phyloP scores from a whole-genome alignment of 2,329 filamentous ascomycete species.

The Zelopaecilomyces penicillatus region DNA sequence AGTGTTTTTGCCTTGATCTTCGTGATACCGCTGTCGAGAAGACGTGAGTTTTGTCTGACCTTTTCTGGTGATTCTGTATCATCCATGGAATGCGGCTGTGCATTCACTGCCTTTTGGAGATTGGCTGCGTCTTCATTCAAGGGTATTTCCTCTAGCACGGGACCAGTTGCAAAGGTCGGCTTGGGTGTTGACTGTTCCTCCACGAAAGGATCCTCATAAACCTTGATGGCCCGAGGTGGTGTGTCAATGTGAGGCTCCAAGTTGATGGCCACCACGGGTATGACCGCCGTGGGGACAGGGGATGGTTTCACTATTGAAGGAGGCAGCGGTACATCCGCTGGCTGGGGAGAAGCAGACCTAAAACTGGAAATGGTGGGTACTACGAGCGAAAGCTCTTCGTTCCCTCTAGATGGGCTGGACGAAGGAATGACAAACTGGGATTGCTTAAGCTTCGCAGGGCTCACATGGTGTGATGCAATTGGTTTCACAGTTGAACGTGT shows the following conservation, averaged over 20 bases:
- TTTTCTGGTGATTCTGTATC: constrained; percentile 36
- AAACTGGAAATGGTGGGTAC: constrained; percentile 38
- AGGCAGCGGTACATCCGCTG: constrained; percentile 8
- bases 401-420: constrained; percentile 37
- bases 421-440: constrained; percentile 20
- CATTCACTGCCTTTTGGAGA: constrained; percentile 18
- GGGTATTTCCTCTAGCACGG: constrained; percentile 52
- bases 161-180: constrained; percentile 31
- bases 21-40: constrained; percentile 66
- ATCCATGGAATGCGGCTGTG: constrained; percentile 14
- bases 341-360: constrained; percentile 23
- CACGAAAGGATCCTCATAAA: constrained; percentile 56
- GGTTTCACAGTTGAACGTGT: constrained; percentile 21
- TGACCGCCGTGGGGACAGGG: constrained; percentile 3
- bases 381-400: constrained; percentile 47
- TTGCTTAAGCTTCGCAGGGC: constrained; percentile 31
- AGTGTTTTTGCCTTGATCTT: constrained; percentile 63
- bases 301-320: constrained; percentile 6
- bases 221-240: constrained; percentile 37
- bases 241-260: constrained; percentile 13
- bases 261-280: constrained; percentile 8
- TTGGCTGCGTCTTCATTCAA: constrained; percentile 46
- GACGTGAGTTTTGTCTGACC: constrained; percentile 46
- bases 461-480: constrained; percentile 32
- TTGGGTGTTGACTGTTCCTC: constrained; percentile 39